Evolutionary conservation across 805 yeast genomes (phyloP).

Genomic region (Wilhelminamyces savonicus): DNA sequence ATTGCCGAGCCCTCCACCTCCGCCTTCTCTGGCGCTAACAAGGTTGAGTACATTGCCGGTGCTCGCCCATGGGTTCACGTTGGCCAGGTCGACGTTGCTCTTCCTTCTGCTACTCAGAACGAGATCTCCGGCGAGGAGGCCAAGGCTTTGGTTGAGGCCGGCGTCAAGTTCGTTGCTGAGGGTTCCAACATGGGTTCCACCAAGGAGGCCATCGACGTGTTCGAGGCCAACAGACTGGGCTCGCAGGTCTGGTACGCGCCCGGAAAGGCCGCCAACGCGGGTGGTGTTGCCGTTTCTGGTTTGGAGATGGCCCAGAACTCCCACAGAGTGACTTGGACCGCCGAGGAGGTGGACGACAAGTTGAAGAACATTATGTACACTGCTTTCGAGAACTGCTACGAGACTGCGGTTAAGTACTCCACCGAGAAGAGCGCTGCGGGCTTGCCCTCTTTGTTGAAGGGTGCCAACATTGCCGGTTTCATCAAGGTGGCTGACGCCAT

Average conservation of each 20-base stretch:
- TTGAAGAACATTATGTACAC: conserved; percentile 88
- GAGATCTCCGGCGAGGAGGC: conserved; percentile 98
- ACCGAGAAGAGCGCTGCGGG: conserved; percentile 53
- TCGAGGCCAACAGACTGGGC: conserved; percentile 77
- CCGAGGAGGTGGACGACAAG: conserved; percentile 87
- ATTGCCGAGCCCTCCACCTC: conserved; percentile 41
- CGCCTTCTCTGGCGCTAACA: conserved; percentile 48
- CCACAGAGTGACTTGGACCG: conserved; percentile 83
- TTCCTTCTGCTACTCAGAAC: conserved; percentile 98
- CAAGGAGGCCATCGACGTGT: conserved; percentile 91
- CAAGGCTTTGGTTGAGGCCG: conserved; percentile 85
- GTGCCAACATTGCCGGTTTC: conserved; percentile 99
- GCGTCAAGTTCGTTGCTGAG: conserved; percentile 91
- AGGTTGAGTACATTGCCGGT: conserved; percentile 78
- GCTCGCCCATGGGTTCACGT: conserved; percentile 95
- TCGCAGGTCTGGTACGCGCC: conserved; percentile 93
- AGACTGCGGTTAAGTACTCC: conserved; percentile 76
- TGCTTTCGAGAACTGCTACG: conserved; percentile 89
- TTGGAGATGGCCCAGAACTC: conserved; percentile 99
- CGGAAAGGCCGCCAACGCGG: conserved; percentile 98
- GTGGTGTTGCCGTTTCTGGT: conserved; percentile 99
- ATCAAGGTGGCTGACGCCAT: conserved; percentile 97
- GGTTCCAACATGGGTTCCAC: conserved; percentile 99
- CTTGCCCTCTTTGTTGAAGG: conserved; percentile 93
- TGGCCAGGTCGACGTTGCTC: conserved; percentile 89